These are phyloP conservation scores for Phyllostachys edulis DNA, from an alignment of 176 grass and related monocot species.

Conservation along the genomic window DNA sequence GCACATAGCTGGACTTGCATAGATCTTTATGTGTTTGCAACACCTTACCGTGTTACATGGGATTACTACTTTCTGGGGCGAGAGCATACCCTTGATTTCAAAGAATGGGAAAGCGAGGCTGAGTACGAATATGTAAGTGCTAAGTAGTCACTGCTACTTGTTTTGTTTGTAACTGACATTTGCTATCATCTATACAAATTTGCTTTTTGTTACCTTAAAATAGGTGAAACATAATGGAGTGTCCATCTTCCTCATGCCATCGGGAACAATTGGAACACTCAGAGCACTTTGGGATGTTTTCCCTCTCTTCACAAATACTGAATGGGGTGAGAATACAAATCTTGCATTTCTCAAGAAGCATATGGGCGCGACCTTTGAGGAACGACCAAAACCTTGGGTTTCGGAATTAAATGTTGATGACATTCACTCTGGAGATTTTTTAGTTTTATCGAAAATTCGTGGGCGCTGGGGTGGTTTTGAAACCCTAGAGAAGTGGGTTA, in stretches of 20 bases:
- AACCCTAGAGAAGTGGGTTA: constrained; percentile 98
- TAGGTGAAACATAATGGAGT: constrained; percentile 92
- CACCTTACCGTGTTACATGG: constrained; percentile 91
- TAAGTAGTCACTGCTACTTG: neutral
- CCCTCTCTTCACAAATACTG: constrained; percentile 83
- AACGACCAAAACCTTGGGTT: constrained; percentile 86
- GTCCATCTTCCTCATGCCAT: constrained; percentile 98
- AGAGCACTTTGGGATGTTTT: constrained; percentile 95
- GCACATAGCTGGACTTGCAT: constrained; percentile 99
- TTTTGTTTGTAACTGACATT: constrained; percentile 3
- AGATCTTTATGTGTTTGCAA: constrained; percentile 94
- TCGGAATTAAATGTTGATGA: constrained; percentile 78
- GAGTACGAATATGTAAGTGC: constrained; percentile 95
- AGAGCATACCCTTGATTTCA: constrained; percentile 86
- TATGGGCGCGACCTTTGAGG: constrained; percentile 89
- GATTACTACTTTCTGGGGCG: constrained; percentile 89
- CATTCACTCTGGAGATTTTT: constrained; percentile 90
- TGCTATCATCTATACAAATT: constrained; percentile 15
- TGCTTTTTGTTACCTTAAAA: constrained; percentile 26
- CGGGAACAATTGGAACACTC: constrained; percentile 92
- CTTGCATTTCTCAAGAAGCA: constrained; percentile 90
- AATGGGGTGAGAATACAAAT: constrained; percentile 87
- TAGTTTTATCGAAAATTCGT: constrained; percentile 90
- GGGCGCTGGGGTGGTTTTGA: constrained; percentile 97
- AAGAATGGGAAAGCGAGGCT: constrained; percentile 80